A percentile compares a stretch with the other conserved stretches of the same genome.
Conservation (phyloP, 2,329 filamentous ascomycete species). For the Chaetomium sp. region DNA sequence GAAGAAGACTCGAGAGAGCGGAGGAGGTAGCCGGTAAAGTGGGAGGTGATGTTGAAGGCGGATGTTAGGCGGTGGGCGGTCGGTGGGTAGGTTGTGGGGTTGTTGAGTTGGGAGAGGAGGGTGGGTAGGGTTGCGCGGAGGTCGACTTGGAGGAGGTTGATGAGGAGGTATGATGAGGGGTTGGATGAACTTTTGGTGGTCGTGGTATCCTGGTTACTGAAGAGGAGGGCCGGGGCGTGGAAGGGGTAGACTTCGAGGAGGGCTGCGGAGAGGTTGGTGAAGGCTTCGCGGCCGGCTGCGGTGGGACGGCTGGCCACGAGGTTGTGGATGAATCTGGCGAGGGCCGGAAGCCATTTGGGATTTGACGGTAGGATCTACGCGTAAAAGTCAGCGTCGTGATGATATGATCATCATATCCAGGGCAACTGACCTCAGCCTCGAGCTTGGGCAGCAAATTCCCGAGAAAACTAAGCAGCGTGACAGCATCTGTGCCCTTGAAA, state of each 20-base stretch:
- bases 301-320: conserved; percentile 52
- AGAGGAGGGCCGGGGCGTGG: conserved; percentile 43
- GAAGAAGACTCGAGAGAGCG: conserved; percentile 30
- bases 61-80: conserved; percentile 51
- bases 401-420: background rate
- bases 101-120: conserved; percentile 53
- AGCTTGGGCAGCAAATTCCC: conserved; percentile 45
- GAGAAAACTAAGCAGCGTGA: conserved; percentile 53
- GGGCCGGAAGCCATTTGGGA: conserved; percentile 47
- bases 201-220: conserved; percentile 36
- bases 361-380: conserved; percentile 41
- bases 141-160: conserved; percentile 61
- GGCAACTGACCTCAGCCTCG: conserved; percentile 38
- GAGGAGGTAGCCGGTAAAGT: conserved; percentile 54
- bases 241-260: conserved; percentile 50
- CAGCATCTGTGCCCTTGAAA: conserved; percentile 54
- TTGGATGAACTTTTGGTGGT: too few species aligned
- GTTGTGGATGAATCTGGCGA: conserved; percentile 44
- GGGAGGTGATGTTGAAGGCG: conserved; percentile 55
- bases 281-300: conserved; percentile 48
- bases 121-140: conserved; percentile 56
- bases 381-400: background rate
- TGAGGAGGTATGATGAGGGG: conserved; percentile 55
- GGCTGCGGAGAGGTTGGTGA: conserved; percentile 51
- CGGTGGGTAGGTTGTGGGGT: conserved; percentile 40